Percentiles rank a stretch among this genome's conserved stretches.
Evolutionary conservation across 1,284 basidiomycete species (phyloP).

Genomic region (Heliocybe sulcata): DNA sequence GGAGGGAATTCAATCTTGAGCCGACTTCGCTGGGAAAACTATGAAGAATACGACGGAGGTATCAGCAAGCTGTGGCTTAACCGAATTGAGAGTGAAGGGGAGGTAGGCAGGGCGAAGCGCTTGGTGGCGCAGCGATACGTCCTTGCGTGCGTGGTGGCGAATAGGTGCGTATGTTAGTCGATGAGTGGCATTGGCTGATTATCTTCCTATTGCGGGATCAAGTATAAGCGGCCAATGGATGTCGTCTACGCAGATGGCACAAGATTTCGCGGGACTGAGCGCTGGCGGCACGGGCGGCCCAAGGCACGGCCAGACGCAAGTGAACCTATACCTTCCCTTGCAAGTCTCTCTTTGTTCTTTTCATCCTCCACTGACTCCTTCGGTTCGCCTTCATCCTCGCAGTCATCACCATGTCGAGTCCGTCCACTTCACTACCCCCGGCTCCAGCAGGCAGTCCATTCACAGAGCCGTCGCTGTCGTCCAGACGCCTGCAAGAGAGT

Average conservation of each 20-base stretch:
- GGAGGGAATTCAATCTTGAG: conserved; percentile 22
- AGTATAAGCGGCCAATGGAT: conserved; percentile 64
- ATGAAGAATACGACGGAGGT: conserved; percentile 61
- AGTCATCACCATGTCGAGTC: conserved; percentile 76
- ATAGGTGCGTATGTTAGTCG: conserved; percentile 42
- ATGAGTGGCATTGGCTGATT: too few species aligned
- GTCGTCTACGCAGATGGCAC: conserved; percentile 56
- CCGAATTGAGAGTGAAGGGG: conserved; percentile 35
- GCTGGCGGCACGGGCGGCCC: conserved; percentile 7
- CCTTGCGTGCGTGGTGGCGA: conserved; percentile 57
- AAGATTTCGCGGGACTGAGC: conserved; percentile 49
- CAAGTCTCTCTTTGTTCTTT: conserved; percentile 23
- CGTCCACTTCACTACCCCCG: conserved; percentile 46
- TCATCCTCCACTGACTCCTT: too few species aligned
- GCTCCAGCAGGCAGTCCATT: conserved; percentile 26
- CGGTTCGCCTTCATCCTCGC: too few species aligned
- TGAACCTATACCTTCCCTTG: conserved; percentile 60
- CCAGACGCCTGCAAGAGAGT: conserved; percentile 59
- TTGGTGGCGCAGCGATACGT: conserved; percentile 53
- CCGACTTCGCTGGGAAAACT: conserved; percentile 49
- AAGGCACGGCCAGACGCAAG: conserved; percentile 12
- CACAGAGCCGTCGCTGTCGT: conserved; percentile 58
- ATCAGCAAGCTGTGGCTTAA: conserved; percentile 58
- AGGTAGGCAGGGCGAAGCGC: conserved; percentile 32
- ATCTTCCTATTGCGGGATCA: too few species aligned